These are phyloP conservation scores for Diaporthe aspalathi DNA, from an alignment of 2,329 filamentous ascomycete genomes.

Conservation along the genomic window DNA sequence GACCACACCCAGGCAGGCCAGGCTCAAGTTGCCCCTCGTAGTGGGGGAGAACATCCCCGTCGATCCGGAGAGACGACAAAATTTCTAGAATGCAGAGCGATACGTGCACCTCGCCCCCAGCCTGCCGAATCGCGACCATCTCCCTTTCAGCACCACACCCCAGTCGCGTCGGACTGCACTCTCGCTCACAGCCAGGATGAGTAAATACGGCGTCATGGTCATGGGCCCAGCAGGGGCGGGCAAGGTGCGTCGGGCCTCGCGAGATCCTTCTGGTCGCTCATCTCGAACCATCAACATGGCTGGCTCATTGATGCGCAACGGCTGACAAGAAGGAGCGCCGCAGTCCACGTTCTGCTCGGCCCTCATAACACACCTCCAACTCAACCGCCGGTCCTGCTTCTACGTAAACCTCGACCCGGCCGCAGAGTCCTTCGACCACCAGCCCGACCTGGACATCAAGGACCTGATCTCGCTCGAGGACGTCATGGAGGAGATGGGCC, in stretches of 20 bases:
- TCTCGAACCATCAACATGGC: constrained; percentile 8
- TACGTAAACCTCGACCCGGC: constrained; percentile 99
- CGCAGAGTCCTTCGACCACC: constrained; percentile 90
- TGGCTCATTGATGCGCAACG: background rate
- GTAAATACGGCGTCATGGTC: constrained; percentile 93
- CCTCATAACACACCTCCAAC: constrained; percentile 91
- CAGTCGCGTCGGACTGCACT: background rate
- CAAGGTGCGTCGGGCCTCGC: constrained; percentile 68
- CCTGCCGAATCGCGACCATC: background rate
- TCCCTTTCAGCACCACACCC: constrained; percentile 2
- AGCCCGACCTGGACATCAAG: constrained; percentile 94
- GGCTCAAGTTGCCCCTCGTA: constrained; percentile 5
- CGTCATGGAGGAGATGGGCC: constrained; percentile 93
- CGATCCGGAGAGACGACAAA: background rate
- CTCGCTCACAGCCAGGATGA: constrained; percentile 67
- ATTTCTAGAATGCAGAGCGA: background rate
- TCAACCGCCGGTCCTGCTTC: constrained; percentile 92
- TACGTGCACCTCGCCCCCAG: background rate
- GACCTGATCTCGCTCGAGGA: constrained; percentile 93
- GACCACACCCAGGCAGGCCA: too few species aligned
- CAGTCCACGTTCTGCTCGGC: constrained; percentile 94
- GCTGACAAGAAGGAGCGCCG: constrained; percentile 13
- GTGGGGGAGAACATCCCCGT: constrained; percentile 23
- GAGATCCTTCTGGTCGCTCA: constrained; percentile 1
- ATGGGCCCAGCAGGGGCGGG: constrained; percentile 97